phyloP scores from a whole-genome alignment of 768 basidiomycete genomes.

The Russula abietina region DNA sequence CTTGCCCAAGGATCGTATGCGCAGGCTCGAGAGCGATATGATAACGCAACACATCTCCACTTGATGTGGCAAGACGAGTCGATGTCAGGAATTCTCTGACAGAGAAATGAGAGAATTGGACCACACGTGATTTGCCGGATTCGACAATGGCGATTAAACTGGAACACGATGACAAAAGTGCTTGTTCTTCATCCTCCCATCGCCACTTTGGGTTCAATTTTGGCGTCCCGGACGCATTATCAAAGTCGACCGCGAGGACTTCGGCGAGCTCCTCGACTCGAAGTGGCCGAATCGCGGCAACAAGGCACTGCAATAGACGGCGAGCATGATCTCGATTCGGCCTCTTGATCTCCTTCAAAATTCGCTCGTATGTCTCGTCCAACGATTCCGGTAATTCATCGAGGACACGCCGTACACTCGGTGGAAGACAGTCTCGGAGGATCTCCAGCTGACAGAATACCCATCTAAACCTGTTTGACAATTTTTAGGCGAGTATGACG shows the following conservation, averaged over 20 bases:
- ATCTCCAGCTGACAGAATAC: neutral
- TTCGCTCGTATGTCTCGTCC: neutral
- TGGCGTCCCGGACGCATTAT: neutral
- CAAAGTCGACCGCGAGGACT: neutral
- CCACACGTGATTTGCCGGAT: neutral
- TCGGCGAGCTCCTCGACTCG: neutral
- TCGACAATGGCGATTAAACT: neutral
- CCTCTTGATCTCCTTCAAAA: neutral
- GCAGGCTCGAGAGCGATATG: neutral
- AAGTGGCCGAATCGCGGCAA: neutral
- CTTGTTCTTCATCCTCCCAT: neutral
- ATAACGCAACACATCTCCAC: neutral
- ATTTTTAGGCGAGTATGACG: neutral
- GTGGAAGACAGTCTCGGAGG: neutral
- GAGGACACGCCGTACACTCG: neutral
- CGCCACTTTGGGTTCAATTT: neutral
- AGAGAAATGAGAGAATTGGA: neutral
- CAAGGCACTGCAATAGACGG: neutral
- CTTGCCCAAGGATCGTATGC: neutral
- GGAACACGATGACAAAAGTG: neutral
- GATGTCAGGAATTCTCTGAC: neutral
- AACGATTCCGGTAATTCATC: neutral
- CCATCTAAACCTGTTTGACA: neutral
- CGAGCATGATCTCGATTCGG: neutral
- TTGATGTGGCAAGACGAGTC: neutral